Base-by-base conservation (phyloP, 352 stramenopile genomes). In the Globisporangium canariense region DNA sequence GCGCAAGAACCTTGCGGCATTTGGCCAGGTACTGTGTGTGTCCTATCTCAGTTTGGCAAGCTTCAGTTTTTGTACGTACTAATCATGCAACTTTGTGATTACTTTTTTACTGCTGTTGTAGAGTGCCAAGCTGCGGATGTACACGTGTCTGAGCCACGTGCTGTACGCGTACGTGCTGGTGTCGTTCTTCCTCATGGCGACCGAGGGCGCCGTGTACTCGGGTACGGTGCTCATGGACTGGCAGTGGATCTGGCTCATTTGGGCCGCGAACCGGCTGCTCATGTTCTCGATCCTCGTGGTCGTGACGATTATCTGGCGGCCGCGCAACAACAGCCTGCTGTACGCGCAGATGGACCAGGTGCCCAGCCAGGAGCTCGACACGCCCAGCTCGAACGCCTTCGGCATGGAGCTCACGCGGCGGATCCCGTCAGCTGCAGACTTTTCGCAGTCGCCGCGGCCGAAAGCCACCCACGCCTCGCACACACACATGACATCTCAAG, bases 331-430 rank as follows among this genome's bases (percentile, higher is more conserved):
- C 30, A 89, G 78, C 4, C 46, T 76, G 45, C 68, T 93, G 2
- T 93, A 93, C 62, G 77, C 84, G 20, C 75, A 83, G 36, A 93
- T 93, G 81, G 81, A 93, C 50, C 84, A 96, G 62, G 71, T 96
- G 25, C 85, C 85, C 28, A 89, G 65, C 62, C 77, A 85, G 13
- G 81, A 93, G 62, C 82, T 81, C 16, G 62, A 68, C 38, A 86
- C 77, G 13, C 74, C 81, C 1, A 50, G 69, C 22, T 89, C 78
- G 3, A 77, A 75, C 30, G 71, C 71, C 8, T 76, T 73, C 10
- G 78, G 76, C 22, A 74, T 88, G 14, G 81, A 90, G 64, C 64
- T 89, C 55, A 86, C 78, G 25, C 78, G 78, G 38, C 76, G 78
- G n/a, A 69, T 92, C 20, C 63, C 68, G 9, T 90, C 79, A 20